Percentiles rank a stretch among this genome's conserved stretches.
These are phyloP conservation scores for Pyrus bretschneideri DNA, from an alignment of 306 rosid genomes.

Conservation along the genomic window DNA sequence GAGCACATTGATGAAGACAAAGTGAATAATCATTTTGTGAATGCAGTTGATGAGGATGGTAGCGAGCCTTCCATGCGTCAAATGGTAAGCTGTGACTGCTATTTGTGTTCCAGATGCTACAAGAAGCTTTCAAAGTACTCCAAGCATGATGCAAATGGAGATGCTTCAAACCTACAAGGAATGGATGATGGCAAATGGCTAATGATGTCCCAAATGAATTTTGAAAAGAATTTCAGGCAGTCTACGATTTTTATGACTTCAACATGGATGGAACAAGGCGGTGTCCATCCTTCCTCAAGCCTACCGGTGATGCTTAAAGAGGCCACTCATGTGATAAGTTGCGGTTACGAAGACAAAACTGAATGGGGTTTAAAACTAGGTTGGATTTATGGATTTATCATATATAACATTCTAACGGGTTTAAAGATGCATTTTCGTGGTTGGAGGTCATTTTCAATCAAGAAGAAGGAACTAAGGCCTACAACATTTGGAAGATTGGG, in stretches of 20 bases:
- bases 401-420: constrained; percentile 84
- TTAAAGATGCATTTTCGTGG: constrained; percentile 97
- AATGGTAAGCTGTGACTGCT: constrained; percentile 85
- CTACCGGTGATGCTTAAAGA: constrained; percentile 78
- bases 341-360: constrained; percentile 88
- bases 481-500: too few relatives aligned
- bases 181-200: constrained; percentile 68
- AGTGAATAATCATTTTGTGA: too few relatives aligned
- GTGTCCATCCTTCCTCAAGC: constrained; percentile 61
- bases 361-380: constrained; percentile 95
- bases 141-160: constrained; percentile 56
- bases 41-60: too few relatives aligned
- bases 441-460: constrained; percentile 66
- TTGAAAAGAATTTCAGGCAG: constrained; percentile 81
- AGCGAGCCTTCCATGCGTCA: not conserved
- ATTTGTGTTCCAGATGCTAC: constrained; percentile 76
- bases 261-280: constrained; percentile 78
- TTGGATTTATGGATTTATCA: constrained; percentile 84
- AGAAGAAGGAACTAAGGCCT: too few relatives aligned
- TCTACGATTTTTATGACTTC: constrained; percentile 89
- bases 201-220: constrained; percentile 83
- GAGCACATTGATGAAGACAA: too few relatives aligned
- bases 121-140: constrained; percentile 58
- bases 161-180: constrained; percentile 46
- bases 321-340: constrained; percentile 79